Evolutionary conservation across 2,329 filamentous ascomycete genomes (phyloP).

Genomic region (Cytospora schulzeri): DNA sequence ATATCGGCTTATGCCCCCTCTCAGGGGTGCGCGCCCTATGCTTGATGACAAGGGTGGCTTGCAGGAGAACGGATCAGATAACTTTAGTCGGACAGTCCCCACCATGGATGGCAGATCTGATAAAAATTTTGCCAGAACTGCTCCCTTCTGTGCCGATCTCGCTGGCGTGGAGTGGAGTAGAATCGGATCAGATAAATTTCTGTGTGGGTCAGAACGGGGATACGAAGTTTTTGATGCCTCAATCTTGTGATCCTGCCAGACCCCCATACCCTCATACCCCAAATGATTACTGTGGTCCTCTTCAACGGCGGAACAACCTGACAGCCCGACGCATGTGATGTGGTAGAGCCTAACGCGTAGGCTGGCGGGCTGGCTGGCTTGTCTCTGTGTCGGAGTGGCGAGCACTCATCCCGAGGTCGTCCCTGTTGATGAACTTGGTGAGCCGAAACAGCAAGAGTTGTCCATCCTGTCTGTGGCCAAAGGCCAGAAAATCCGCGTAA

Average conservation of each 20-base stretch:
- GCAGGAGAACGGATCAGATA: slow-evolving; percentile 38
- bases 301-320: not conserved
- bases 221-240: not conserved
- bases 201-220: slow-evolving; percentile 7
- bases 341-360: too few relatives aligned
- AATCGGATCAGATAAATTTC: slow-evolving; percentile 25
- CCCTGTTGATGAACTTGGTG: not conserved
- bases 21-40: slow-evolving; percentile 2
- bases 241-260: slow-evolving; percentile 7
- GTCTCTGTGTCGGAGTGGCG: not conserved
- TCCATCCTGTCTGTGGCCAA: not conserved
- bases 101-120: slow-evolving; percentile 21
- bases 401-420: not conserved
- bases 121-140: slow-evolving; percentile 20
- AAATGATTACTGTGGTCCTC: not conserved
- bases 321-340: too few relatives aligned
- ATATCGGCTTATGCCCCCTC: not conserved
- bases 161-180: slow-evolving; percentile 5
- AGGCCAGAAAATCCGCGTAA: not conserved
- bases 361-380: too few relatives aligned
- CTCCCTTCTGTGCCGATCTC: slow-evolving; percentile 24
- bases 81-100: slow-evolving; percentile 34
- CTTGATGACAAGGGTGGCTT: slow-evolving; percentile 23
- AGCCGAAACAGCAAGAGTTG: not conserved
- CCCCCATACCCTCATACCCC: not conserved